Evolutionary conservation across 768 basidiomycete species (phyloP), one percentile per base, ranked within the genome.

Genomic region (Suillus americanus): DNA sequence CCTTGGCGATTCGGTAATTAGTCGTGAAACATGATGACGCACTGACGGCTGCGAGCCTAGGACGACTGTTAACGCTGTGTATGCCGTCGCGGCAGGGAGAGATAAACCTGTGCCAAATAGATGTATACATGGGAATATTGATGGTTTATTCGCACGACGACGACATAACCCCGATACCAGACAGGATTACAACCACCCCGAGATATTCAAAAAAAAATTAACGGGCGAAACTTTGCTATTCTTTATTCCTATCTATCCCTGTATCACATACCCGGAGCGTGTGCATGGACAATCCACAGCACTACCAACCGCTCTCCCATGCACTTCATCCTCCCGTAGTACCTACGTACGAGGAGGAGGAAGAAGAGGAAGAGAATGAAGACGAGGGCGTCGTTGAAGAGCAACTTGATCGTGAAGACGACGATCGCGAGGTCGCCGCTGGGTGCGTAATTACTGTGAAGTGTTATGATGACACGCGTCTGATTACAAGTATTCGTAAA

Each of bases 281-380:
- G 57, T 59, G 57, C 65, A 82, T 84, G 82, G 82, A 90, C 77
- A 90, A 90, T 74, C 89, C 89, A 62, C 89, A 91, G 73, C 89
- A 89, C 67, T 90, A 92, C 78, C 90, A 91, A 66, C 89, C 91
- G 33, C 82, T 92, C 69, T 92, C 90, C 62, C 88, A 91, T 80
- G 91, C 91, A 50, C 81, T 92, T 45, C 80, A 89, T 73, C 88
- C 87, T 0, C 88, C 78, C 35, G 71, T 77, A 64, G 66, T 72
- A 33, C 74, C 71, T 3, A 66, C 79, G 74, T 72, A 76, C 74
- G 81, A 86, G 65, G 84, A 88, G 61, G 85, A 88, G 25, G 82
- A 85, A 23, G 84, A 85, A 37, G 86, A 85, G 41, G 86, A 85
- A 63, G 85, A 90, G 50, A 89, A 90, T n/a, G 89, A 88, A 13